Evolutionary conservation across 2,329 filamentous ascomycete species (phyloP), one percentile per base, ranked within the genome.

Genomic region (Curvularia spicifera): DNA sequence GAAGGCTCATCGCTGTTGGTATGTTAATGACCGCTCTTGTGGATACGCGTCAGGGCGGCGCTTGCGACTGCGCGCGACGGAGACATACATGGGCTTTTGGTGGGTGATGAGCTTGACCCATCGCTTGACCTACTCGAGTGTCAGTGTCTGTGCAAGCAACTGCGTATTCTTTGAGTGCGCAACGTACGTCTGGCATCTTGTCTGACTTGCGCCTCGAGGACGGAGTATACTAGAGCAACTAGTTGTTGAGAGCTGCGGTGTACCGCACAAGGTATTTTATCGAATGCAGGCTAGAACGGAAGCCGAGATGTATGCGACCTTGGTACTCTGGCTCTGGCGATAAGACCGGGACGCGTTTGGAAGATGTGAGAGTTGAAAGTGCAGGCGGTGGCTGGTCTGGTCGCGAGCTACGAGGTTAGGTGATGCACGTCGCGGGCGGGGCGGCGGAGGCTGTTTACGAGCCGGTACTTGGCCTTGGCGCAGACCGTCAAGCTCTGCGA

Each of bases 41-140:
- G n/a, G 24, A 52, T 49, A 63, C 59, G 65, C 56, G 57, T 58
- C 51, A 22, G 52, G 50, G 42, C 18, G 35, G 60, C 53, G 61
- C 51, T 55, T 61, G 64, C 59, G 48, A 62, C 44, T 57, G 62
- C 60, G 66, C 61, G 57, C 29, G 26, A 53, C 28, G 26, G 31
- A 58, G 46, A 85, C 89, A 80, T 87, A 96, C 92, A 93, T 91
- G 79, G 93, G 86, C 76, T 88, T 86, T 79, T 98, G 94, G 82
- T 95, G 89, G 51, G 95, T 98, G 68, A 97, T 85, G 81, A 99
- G 87, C 86, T 94, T 96, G 79, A 99, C 85, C 74, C 87, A 91
- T 73, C 95, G 88, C 85, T 97, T 90, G 72, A 89, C 80, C 88
- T 91, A 54, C 33, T n/a, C 12, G 15, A 10, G 12, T 10, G 20